These are phyloP conservation scores for Colletotrichum sp. DNA, from an alignment of 2,329 filamentous ascomycete species.

Conservation along the genomic window DNA sequence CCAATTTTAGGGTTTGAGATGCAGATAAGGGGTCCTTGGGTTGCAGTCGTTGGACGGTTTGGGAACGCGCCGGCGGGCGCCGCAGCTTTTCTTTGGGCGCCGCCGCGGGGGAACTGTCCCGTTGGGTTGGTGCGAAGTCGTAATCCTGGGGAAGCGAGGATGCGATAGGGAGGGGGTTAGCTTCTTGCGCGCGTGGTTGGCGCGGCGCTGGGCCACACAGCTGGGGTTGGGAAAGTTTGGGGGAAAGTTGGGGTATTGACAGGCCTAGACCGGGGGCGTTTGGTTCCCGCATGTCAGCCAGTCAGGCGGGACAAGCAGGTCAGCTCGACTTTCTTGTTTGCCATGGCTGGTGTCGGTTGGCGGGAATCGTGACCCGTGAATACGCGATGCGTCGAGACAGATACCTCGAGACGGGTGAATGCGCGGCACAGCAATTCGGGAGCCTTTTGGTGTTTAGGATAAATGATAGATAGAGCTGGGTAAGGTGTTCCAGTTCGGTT, in stretches of 20 bases:
- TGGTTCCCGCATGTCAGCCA: constrained; percentile 9
- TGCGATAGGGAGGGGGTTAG: constrained; percentile 1
- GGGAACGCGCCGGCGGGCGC: constrained; percentile 12
- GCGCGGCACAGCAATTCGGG: not conserved
- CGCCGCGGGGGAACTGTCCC: constrained; percentile 3
- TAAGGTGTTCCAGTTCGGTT: not conserved
- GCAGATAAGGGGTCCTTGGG: constrained; percentile 18
- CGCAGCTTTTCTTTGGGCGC: not conserved
- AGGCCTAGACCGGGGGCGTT: not conserved
- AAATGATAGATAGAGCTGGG: not conserved
- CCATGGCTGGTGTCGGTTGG: not conserved
- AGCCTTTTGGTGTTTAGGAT: not conserved
- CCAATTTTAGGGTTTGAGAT: constrained; percentile 15
- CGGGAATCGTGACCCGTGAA: not conserved
- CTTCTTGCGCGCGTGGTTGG: constrained; percentile 1
- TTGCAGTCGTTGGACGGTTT: constrained; percentile 16
- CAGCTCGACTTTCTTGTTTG: not conserved
- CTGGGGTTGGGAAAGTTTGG: constrained; percentile 10
- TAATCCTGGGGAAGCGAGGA: constrained; percentile 16
- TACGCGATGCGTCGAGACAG: not conserved
- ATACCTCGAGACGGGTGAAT: not conserved
- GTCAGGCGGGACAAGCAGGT: not conserved
- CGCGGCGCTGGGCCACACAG: not conserved
- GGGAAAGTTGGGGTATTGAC: constrained; percentile 16
- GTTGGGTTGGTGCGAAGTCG: constrained; percentile 10